Conservation (phyloP, 306 rosid genomes). For the Pyrus betulifolia region DNA sequence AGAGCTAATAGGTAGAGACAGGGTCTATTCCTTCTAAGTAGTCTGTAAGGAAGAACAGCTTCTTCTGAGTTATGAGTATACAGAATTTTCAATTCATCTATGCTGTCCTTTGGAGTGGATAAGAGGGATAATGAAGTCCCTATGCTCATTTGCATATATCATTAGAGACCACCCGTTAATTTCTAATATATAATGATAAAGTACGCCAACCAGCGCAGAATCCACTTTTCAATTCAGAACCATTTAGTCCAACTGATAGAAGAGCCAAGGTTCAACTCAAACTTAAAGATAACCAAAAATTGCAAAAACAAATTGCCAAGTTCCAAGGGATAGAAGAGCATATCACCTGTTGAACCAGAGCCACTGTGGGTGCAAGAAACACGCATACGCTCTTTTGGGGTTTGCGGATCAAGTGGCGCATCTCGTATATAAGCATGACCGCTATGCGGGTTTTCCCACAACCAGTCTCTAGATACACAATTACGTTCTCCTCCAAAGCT, state of each 20-base stretch:
- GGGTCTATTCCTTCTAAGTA: too few relatives aligned
- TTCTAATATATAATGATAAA: too few relatives aligned
- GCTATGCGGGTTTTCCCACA: slow-evolving; percentile 96
- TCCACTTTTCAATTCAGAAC: not conserved
- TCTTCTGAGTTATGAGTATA: not conserved
- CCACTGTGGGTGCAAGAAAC: slow-evolving; percentile 93
- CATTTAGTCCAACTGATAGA: not conserved
- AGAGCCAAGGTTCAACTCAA: not conserved
- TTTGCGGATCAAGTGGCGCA: slow-evolving; percentile 59
- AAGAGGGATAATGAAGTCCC: too few relatives aligned
- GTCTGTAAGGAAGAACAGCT: not conserved
- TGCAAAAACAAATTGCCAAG: not conserved
- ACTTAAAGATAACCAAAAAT: not conserved
- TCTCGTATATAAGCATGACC: slow-evolving; percentile 66
- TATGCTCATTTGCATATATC: too few relatives aligned
- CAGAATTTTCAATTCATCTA: too few relatives aligned
- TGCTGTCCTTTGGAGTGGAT: too few relatives aligned
- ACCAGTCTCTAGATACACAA: slow-evolving; percentile 89
- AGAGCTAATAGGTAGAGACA: too few relatives aligned
- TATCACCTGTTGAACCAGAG: slow-evolving; percentile 80
- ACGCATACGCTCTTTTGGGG: slow-evolving; percentile 63
- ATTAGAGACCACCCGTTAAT: too few relatives aligned
- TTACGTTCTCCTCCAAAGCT: slow-evolving; percentile 82
- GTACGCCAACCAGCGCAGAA: not conserved
- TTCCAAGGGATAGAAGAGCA: slow-evolving; percentile 8